These are phyloP conservation scores for Echites panduratus DNA, from an alignment of 257 asterid species.

Conservation along the genomic window DNA sequence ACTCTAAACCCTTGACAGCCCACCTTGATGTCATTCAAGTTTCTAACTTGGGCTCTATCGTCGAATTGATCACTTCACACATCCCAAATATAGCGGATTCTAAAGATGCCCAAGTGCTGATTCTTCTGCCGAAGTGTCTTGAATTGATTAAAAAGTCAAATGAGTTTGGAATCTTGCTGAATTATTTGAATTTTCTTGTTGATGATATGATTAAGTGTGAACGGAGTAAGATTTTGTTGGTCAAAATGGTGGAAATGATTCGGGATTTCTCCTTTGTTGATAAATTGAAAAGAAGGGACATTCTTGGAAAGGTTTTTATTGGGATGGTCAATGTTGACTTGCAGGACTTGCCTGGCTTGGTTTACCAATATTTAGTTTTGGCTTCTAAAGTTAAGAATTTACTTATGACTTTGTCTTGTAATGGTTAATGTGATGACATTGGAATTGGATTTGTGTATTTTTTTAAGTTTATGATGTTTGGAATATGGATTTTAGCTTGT, in stretches of 20 bases:
- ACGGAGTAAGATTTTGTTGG: slow-evolving; percentile 62
- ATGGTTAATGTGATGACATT: no score
- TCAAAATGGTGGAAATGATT: slow-evolving; percentile 62
- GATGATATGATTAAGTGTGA: slow-evolving; percentile 38
- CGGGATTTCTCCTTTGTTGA: slow-evolving; percentile 53
- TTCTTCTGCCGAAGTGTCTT: slow-evolving; percentile 58
- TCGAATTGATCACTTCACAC: slow-evolving; percentile 37
- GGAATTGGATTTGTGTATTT: no score
- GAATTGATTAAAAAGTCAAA: slow-evolving; percentile 46
- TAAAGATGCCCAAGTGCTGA: slow-evolving; percentile 56
- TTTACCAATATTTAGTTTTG: slow-evolving; percentile 68
- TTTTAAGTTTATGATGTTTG: no score
- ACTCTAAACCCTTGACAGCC: slow-evolving; percentile 47
- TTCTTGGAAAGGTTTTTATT: slow-evolving; percentile 49
- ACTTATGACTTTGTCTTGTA: no score
- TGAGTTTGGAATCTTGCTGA: slow-evolving; percentile 45
- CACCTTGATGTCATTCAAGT: slow-evolving; percentile 45
- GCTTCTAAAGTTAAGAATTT: slow-evolving; percentile 74
- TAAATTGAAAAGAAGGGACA: slow-evolving; percentile 46
- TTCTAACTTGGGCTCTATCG: slow-evolving; percentile 26
- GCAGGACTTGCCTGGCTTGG: slow-evolving; percentile 82
- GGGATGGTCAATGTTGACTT: slow-evolving; percentile 57
- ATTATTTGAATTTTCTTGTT: slow-evolving; percentile 41
- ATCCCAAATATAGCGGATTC: slow-evolving; percentile 37
- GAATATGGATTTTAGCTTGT: no score